These are phyloP conservation scores for Trichosporon sp. DNA, from an alignment of 1,284 basidiomycete species.

Conservation along the genomic window DNA sequence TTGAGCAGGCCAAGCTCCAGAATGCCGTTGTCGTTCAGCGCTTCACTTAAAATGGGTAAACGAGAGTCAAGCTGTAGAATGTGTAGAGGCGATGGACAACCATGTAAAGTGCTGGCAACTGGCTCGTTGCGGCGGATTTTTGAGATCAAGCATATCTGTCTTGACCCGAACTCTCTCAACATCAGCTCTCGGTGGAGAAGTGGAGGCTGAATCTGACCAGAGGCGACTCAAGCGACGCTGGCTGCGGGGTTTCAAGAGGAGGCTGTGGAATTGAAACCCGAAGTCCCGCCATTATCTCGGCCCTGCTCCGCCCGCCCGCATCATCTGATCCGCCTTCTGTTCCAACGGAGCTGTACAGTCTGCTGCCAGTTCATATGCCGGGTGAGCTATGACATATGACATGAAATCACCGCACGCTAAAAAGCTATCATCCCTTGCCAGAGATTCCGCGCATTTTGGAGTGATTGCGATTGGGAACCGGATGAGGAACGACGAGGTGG, in stretches of 20 bases:
- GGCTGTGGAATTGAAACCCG: background rate
- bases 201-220: no score
- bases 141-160: no score
- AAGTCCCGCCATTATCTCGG: constrained; percentile 1
- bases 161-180: no score
- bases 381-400: background rate
- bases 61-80: background rate
- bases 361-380: background rate
- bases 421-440: background rate
- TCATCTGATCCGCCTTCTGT: background rate
- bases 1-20: constrained; percentile 71
- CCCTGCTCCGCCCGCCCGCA: background rate
- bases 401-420: background rate
- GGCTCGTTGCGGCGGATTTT: no score
- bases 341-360: background rate
- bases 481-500: background rate
- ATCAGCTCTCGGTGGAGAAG: no score
- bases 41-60: constrained; percentile 50
- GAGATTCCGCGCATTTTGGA: no score
- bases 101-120: background rate
- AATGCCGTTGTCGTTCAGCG: constrained; percentile 87
- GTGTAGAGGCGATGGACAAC: background rate
- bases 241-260: no score
- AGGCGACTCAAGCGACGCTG: no score
- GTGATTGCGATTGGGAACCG: background rate